Conservation (phyloP, 164 flowering plant species). For the Euptelea pleiosperma region DNA sequence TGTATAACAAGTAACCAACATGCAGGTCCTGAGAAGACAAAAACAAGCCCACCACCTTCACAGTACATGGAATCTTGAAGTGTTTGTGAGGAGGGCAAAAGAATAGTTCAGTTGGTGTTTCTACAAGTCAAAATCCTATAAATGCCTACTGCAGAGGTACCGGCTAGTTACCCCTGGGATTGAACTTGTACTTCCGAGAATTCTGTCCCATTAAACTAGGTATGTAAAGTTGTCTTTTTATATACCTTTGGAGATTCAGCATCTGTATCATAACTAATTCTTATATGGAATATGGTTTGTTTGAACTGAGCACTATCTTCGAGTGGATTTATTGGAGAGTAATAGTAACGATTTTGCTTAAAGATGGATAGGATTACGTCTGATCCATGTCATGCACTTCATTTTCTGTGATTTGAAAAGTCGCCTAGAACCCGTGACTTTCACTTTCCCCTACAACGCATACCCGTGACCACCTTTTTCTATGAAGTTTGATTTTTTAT, state of each 20-base stretch:
- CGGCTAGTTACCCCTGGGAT: conserved; percentile 12
- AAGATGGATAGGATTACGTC: too few species aligned
- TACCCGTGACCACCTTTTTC: too few species aligned
- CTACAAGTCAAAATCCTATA: not conserved
- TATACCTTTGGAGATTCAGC: not conserved
- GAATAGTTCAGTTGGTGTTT: not conserved
- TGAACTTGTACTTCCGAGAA: conserved; percentile 12
- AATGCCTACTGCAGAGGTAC: conserved; percentile 7
- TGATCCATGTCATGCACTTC: too few species aligned
- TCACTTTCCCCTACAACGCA: too few species aligned
- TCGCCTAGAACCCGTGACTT: too few species aligned
- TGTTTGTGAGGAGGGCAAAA: not conserved
- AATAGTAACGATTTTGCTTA: too few species aligned
- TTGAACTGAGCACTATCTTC: not conserved
- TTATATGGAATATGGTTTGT: conserved; percentile 1
- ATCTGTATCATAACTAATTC: conserved; percentile 18
- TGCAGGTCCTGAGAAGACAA: conserved; percentile 79
- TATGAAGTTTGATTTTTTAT: too few species aligned
- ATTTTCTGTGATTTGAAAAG: too few species aligned
- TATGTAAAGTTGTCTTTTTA: conserved; percentile 4
- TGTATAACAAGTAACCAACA: conserved; percentile 12
- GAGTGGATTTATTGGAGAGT: too few species aligned
- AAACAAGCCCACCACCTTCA: conserved; percentile 70
- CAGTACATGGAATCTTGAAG: conserved; percentile 77
- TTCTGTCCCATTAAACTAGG: conserved; percentile 3